Evolutionary conservation across 2,329 filamentous ascomycete genomes (phyloP), one percentile per base, ranked within the genome.

Genomic region (Botryotinia calthae): DNA sequence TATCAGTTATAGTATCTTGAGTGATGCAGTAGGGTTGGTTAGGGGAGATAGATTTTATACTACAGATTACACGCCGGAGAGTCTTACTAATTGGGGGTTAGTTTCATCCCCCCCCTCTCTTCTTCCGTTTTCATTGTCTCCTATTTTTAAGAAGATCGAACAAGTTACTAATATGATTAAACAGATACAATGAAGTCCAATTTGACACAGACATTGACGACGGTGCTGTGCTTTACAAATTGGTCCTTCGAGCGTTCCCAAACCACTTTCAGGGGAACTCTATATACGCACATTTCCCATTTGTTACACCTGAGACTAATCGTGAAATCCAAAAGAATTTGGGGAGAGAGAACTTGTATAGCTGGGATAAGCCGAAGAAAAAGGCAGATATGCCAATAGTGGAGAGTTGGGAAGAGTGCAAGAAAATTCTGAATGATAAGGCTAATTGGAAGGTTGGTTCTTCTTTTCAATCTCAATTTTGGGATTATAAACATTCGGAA

Each of bases 41-140:
- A 84, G 89, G 12, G 88, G 90, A 64, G 80, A 81, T 74, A 82
- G 88, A 7, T 90, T 90, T 81, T 87, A 87, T 77, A 89, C 88
- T 16, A 71, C 75, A 28, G 77, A 81, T 67, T 81, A 80, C 64
- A 79, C 90, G 76, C 88, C 93, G 0, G 87, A 89, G 14, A 89
- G 90, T 77, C 82, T 97, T 18, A 97, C 93, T 1, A 94, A 93
- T 82, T 97, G 93, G 93, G 93, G 93, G 31, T 95, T 73, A 56
- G 74, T 74, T 46, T n/a, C 40, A 44, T n/a, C 9, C 22, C 88
- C 83, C 88, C n/a, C 34, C 3, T 51, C 25, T 66, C 22, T 14
- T 25, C 34, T 61, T 28, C 31, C 18, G 14, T 42, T 18, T 34
- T 22, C 12, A 34, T 44, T 40, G 2, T 20, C n/a, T 18, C n/a